Base-by-base conservation (phyloP, 2,329 filamentous ascomycete species). In the Trichoderma guizhouense region DNA sequence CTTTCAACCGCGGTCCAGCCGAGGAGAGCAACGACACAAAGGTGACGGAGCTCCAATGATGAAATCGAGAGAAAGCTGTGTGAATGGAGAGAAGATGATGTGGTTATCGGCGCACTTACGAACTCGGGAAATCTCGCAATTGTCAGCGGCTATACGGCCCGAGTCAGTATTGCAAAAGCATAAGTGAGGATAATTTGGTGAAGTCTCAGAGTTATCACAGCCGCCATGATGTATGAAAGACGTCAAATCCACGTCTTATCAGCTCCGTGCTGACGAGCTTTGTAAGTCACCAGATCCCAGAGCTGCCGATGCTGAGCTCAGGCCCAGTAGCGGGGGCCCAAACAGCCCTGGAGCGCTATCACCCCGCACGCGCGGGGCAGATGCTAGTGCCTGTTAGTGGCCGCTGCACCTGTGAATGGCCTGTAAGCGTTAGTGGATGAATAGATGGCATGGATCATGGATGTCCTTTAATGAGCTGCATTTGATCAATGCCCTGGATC, bases 191-290 rank as follows among this genome's bases (percentile, higher is more conserved):
- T 43, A 9, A 36, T n/a, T 2, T 51, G 28, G 24, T 15, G 8
- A n/a, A 18, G 8, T 12, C 3, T 57, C 5, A 39, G 21, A 57
- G 21, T 6, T 14, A 28, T 67, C 32, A 28, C 64, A 24, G 51
- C 51, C 15, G 21, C 26, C 24, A 67, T 71, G 69, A 71, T 71
- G 69, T 71, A 66, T 14, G 62, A 60, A 65, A 66, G 61, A 71
- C 69, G 69, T 71, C 69, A 71, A 65, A 65, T 51, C 36, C 36
- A 47, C 24, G 2, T 55, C 18, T 36, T 28, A 28, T 30, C 30
- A 36, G 67, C 30, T 39, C 55, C 55, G 2, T 60, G 39, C 39
- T 53, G 58, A 43, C 32, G 30, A 34, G 30, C 58, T 30, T 24
- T 55, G 21, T 18, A 63, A 28, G 67, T 39, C 58, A 18, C 9